phyloP scores from a whole-genome alignment of 129 eudicot genomes.

The Gnaphalium uliginosum region DNA sequence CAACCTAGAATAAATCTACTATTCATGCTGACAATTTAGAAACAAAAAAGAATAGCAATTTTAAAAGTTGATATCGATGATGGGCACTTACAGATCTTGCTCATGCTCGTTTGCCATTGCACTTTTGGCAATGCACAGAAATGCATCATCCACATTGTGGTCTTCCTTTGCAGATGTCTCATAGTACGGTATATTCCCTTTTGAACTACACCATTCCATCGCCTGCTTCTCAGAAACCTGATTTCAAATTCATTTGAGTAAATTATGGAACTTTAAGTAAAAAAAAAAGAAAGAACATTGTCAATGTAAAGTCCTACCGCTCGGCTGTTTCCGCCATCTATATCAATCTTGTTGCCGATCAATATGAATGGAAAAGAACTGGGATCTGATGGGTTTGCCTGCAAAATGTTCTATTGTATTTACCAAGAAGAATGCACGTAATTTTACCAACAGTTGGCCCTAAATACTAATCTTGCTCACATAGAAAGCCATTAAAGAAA shows the following conservation, averaged over 20 bases:
- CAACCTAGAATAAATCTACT: not conserved
- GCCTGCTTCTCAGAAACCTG: conserved; percentile 87
- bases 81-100: conserved; percentile 76
- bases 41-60: not conserved
- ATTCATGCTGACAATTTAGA: not conserved
- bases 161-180: conserved; percentile 97
- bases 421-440: not conserved
- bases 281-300: not conserved
- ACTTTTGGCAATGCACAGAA: conserved; percentile 67
- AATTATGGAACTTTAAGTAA: not conserved
- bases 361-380: conserved; percentile 73
- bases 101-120: conserved; percentile 81
- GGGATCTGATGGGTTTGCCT: conserved; percentile 88
- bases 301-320: conserved; percentile 49
- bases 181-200: conserved; percentile 83
- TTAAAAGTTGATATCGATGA: not conserved
- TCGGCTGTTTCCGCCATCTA: conserved; percentile 93
- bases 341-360: conserved; percentile 89
- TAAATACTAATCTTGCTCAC: not conserved
- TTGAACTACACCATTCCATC: conserved; percentile 86
- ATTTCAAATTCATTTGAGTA: not conserved
- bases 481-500: not conserved
- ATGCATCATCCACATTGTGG: conserved; percentile 76
- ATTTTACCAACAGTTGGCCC: not conserved
- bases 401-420: conserved; percentile 32